These are phyloP conservation scores for Ophiognomonia clavigignenti-juglandacearum DNA, from an alignment of 2,329 filamentous ascomycete species.

Conservation along the genomic window DNA sequence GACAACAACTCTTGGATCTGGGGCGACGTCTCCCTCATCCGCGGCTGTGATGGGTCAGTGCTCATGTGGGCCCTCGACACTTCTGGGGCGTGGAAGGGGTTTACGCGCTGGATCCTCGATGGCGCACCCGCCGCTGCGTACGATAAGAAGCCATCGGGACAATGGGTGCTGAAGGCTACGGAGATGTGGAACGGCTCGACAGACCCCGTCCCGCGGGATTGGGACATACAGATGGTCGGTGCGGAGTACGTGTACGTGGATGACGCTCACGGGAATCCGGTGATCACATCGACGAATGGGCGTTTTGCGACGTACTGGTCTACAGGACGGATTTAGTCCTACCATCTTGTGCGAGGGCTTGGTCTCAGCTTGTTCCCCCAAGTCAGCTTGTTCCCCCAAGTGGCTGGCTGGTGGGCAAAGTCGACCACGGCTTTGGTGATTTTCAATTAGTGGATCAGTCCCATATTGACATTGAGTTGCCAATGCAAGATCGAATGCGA, in stretches of 20 bases:
- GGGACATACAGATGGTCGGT: constrained; percentile 20
- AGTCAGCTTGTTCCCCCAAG: no score
- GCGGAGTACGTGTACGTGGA: constrained; percentile 22
- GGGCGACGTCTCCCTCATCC: constrained; percentile 25
- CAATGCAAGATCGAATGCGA: no score
- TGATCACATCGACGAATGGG: constrained; percentile 20
- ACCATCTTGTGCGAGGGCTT: background rate
- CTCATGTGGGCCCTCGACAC: constrained; percentile 20
- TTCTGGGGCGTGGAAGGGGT: constrained; percentile 22
- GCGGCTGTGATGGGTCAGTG: constrained; percentile 23
- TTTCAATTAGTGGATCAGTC: no score
- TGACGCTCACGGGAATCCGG: constrained; percentile 22
- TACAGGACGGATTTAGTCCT: constrained; percentile 8
- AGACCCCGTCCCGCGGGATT: constrained; percentile 20
- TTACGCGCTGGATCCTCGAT: constrained; percentile 21
- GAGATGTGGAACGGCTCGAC: constrained; percentile 19
- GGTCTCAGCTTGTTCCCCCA: background rate
- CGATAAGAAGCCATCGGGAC: constrained; percentile 17
- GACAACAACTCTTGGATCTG: constrained; percentile 21
- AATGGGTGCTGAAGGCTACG: constrained; percentile 22
- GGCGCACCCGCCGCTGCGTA: constrained; percentile 19
- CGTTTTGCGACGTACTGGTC: constrained; percentile 15
- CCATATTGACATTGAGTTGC: no score
- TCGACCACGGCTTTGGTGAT: no score
- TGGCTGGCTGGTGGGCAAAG: no score